These are phyloP conservation scores for Hysterium pulicare DNA, from an alignment of 2,329 filamentous ascomycete genomes.

Conservation along the genomic window DNA sequence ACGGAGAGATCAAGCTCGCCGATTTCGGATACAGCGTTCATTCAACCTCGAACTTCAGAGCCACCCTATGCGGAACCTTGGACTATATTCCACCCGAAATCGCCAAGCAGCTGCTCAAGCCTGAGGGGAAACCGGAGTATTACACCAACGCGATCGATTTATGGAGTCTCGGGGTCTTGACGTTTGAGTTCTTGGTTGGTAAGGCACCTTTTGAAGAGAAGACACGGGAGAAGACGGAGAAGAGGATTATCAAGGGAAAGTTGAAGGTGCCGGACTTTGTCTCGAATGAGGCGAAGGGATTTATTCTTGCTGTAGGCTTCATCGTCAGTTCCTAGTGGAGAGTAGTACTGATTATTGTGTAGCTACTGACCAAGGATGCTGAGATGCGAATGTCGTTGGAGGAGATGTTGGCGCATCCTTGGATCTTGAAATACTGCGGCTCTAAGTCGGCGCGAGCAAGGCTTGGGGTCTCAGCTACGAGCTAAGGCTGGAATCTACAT, in stretches of 20 bases:
- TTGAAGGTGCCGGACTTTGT: conserved; percentile 87
- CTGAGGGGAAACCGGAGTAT: conserved; percentile 67
- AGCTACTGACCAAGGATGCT: conserved; percentile 59
- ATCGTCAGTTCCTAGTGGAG: not conserved
- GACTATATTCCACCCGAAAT: conserved; percentile 96
- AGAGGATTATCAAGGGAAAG: conserved; percentile 77
- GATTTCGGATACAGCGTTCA: conserved; percentile 98
- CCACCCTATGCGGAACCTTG: conserved; percentile 90
- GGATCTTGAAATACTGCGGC: conserved; percentile 92
- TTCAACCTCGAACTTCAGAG: conserved; percentile 81
- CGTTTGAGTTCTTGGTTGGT: conserved; percentile 88
- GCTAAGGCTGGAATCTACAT: too few species aligned
- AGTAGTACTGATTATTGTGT: not conserved
- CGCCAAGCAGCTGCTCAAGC: conserved; percentile 48
- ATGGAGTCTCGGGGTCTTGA: conserved; percentile 90
- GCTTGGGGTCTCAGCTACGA: too few species aligned
- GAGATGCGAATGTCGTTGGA: conserved; percentile 84
- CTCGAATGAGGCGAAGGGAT: conserved; percentile 76
- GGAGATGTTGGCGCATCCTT: conserved; percentile 79
- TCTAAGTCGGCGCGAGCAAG: too few species aligned
- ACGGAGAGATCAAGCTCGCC: conserved; percentile 93
- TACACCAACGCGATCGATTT: conserved; percentile 92
- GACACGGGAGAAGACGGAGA: conserved; percentile 74
- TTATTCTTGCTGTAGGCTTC: conserved; percentile 54
- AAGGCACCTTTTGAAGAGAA: conserved; percentile 93